Evolutionary conservation across 2,329 filamentous ascomycete genomes (phyloP), one percentile per base, ranked within the genome.

Genomic region (Stemphylium lycopersici): DNA sequence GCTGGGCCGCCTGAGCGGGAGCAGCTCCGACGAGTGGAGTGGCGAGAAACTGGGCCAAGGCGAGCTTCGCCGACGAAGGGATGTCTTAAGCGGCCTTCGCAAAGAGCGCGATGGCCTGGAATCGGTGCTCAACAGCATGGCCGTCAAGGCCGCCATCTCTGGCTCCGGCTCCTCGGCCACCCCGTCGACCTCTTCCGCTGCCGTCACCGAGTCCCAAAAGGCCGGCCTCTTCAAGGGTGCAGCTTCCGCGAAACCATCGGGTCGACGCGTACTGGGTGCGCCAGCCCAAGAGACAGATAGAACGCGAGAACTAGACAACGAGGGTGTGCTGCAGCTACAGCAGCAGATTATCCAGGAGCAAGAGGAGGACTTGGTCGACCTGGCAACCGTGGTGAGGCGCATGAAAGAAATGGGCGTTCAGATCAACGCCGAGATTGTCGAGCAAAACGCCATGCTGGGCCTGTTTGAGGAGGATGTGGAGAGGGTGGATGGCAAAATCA

Each of bases 41-140:
- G 68, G 63, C 66, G 84, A 80, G 52, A 77, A 72, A 58, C 69
- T 93, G 1, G 90, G 90, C 3, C 88, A 90, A 2, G 90, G 90
- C 13, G 90, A 95, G 77, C 76, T 93, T 31, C 80, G 90, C 39
- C 79, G 91, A 6, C 79, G 91, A 44, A 81, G 85, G 52, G 90
- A 95, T 72, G 77, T 93, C 58, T 76, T 95, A 3, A 83, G 84
- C 1, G 83, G 86, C 11, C 88, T 88, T 6, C 81, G 84, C 64
- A 88, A 90, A 65, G 90, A 95, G 74, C 84, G 86, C 52, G 90
- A 93, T 51, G 88, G 87, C 2, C 77, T 95, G 15, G 90, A 95
- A 65, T 87, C 86, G 68, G 79, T 93, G 32, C 84, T 89, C 67
- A 85, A 87, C 59, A 87, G 83, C 24, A 83, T 87, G 80, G 79